A percentile compares a stretch with the other conserved stretches of the same genome.
Evolutionary conservation across 768 basidiomycete genomes (phyloP).

Genomic region (Boletus reticulatus): DNA sequence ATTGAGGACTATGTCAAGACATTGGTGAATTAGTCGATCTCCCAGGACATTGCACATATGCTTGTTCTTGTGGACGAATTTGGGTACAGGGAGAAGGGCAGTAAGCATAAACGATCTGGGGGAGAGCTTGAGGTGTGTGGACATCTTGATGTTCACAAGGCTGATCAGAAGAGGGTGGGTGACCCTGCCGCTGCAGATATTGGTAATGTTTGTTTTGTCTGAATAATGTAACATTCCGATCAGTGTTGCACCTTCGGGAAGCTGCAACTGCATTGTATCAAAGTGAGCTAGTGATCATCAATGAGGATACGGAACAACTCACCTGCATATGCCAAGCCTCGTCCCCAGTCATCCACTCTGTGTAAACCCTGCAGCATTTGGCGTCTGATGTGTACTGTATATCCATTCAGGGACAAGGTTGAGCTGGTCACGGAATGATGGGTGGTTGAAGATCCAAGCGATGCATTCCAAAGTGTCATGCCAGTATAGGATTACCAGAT

Average conservation of each 20-base stretch:
- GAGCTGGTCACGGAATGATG: too few species aligned
- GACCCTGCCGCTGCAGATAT: neutral
- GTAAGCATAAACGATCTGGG: neutral
- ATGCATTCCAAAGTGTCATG: too few species aligned
- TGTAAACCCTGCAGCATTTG: neutral
- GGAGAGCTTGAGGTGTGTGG: neutral
- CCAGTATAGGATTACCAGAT: too few species aligned
- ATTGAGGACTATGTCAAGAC: neutral
- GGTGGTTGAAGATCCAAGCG: too few species aligned
- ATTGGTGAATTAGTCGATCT: neutral
- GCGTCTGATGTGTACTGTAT: too few species aligned
- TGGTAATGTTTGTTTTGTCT: neutral
- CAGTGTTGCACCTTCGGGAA: neutral
- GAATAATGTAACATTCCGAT: neutral
- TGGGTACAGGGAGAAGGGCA: neutral
- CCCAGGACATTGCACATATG: neutral
- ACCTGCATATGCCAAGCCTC: neutral
- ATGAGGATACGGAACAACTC: neutral
- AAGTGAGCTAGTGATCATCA: neutral
- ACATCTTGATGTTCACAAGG: neutral
- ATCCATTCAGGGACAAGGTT: too few species aligned
- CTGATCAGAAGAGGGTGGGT: neutral
- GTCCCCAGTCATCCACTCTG: neutral
- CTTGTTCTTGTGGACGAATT: neutral
- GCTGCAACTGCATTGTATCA: neutral